Base-by-base conservation (phyloP, 176 grass and related monocot species). In the Oryza longistaminata region DNA sequence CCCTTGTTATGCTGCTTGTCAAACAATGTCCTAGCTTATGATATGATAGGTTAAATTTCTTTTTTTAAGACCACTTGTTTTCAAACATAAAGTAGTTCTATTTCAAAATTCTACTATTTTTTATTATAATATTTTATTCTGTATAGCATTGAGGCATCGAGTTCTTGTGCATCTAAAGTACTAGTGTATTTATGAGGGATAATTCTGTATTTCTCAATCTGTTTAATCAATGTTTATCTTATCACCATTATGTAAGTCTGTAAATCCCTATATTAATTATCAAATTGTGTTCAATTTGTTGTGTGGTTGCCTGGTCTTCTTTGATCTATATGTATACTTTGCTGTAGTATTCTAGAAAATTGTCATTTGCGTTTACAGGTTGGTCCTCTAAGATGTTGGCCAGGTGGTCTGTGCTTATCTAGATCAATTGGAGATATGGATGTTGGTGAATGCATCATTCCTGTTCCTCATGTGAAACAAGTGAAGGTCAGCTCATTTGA, bases 391-490 rank as follows among this genome's bases (percentile, higher is more conserved):
- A 94, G 96, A 87, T 99, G 96, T 82, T 99, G 96, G 93, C 96
- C 96, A 81, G 93, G 96, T 89, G 96, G 93, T 43, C 90, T 99
- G 90, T 99, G 96, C 66, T 71, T 99, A 83, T 99, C 96, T 75
- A 93, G 96, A 92, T 99, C 96, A 50, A 94, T 99, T n/a, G 96
- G 91, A 73, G 96, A 99, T 86, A 79, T 88, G 43, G 91, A 99
- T 83, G 93, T 96, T 83, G 96, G 96, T 84, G 93, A 96, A 94
- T 99, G 84, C 52, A 96, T 99, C 83, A 88, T 99, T 68, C 84
- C 96, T 72, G 81, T 99, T 92, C 93, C 96, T 66, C 89, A 96
- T 88, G 93, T 99, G 75, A 99, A 99, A 76, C 96, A 99, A 99
- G 90, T 96, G 76, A 99, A 96, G 96, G 96, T 99, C 62, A 87